These are phyloP conservation scores for Cutaneotrichosporon dermatis DNA, from an alignment of 1,284 basidiomycete genomes.

Conservation along the genomic window DNA sequence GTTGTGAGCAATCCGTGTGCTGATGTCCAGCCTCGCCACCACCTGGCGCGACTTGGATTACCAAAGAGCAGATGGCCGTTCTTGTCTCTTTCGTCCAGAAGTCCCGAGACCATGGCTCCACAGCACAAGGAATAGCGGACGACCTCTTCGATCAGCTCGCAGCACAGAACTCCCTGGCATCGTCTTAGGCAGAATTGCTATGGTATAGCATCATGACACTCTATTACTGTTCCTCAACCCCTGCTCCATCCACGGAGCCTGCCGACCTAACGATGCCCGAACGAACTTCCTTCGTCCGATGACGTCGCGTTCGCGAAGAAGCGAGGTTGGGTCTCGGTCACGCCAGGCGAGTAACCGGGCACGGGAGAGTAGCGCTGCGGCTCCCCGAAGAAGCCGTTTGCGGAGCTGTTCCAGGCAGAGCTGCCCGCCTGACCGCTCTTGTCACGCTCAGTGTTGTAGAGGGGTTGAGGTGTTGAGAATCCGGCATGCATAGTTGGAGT, in stretches of 20 bases:
- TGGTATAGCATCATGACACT: no score
- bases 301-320: no score
- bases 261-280: background rate
- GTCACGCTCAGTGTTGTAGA: no score
- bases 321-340: no score
- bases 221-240: no score
- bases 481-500: no score
- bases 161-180: conserved; percentile 24
- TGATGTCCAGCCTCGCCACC: conserved; percentile 18
- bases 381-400: conserved; percentile 37
- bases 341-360: no score
- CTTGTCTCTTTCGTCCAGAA: conserved; percentile 33
- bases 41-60: conserved; percentile 39
- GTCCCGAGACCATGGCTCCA: background rate
- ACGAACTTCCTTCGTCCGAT: background rate
- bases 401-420: conserved; percentile 16
- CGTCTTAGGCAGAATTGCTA: background rate
- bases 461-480: no score
- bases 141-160: conserved; percentile 38
- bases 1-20: background rate
- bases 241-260: background rate
- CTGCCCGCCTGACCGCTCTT: no score
- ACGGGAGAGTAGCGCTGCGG: conserved; percentile 28
- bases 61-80: conserved; percentile 39
- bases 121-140: conserved; percentile 22